Base-by-base conservation (phyloP, 495 filamentous ascomycete species). In the Filosporella fistucella region DNA sequence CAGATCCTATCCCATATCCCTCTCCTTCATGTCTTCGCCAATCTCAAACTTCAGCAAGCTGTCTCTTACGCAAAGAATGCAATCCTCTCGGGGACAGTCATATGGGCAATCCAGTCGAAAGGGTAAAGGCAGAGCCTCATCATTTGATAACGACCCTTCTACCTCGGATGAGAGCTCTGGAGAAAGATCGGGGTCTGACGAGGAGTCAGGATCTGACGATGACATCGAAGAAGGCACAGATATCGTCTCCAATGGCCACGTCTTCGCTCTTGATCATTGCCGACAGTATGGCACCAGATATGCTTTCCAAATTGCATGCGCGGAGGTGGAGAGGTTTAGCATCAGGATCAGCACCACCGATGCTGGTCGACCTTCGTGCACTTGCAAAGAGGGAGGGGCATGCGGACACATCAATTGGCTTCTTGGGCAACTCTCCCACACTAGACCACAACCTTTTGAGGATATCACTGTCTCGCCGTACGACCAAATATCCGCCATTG, bases 1-100 rank as follows among this genome's bases (percentile, higher is more conserved):
- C 62, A 42, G 67, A 26, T 45, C 64, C 62, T 37, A 69, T 68
- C 22, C 35, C 47, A 44, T 68, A 20, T 67, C 66, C 35, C 23
- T 30, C 17, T 36, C 42, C 46, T 46, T 44, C 49, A 60, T 60
- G 58, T 57, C 54, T 45, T 28, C 47, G 33, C 54, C 58, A 23
- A 45, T 52, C 33, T 37, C 44, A 17, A 51, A 45, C 35, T 60
- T 60, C 51, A 52, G 45, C 51, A 57, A 60, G 51, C 58, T 60
- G 44, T 50, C 54, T 34, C 44, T 60, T 25, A 38, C 22, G 8
- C 42, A 36, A 34, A 45, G 28, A 20, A 56, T 57, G 53, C 47
- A 52, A 25, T 30, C 58, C 32, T 22, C 46, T 36, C 40, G 54
- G 42, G 33, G 36, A n/a, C 26, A 47, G 14, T 13, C 35, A 37